Evolutionary conservation across 2,329 filamentous ascomycete genomes (phyloP), one percentile per base, ranked within the genome.

Genomic region (Colletotrichum sublineola): DNA sequence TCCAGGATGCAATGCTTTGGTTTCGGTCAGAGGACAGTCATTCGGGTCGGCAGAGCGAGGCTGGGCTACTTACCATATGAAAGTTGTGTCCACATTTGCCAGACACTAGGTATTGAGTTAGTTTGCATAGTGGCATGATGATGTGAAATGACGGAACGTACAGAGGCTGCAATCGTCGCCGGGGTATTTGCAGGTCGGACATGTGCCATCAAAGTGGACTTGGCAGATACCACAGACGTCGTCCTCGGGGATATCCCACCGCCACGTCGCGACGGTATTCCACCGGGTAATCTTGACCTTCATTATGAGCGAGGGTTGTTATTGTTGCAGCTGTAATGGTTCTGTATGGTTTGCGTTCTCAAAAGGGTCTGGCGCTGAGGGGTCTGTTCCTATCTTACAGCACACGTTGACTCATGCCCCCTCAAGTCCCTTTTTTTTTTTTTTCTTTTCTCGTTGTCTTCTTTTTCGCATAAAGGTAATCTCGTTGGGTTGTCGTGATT

Each of bases 211-310:
- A 80, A 98, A 99, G 79, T 97, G 94, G 74, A 97, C 95, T 80
- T 97, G 96, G 84, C 96, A 99, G 84, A 99, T 99, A 78, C 96
- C 96, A 78, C 96, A 99, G 74, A 98, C 95, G 81, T 99, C 96
- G 84, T 98, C 96, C 78, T 97, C 95, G 33, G 96, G 95, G 79
- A 98, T 94, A 81, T 98, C 94, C 96, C 96, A 99, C 75, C 94
- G 92, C 96, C 96, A 99, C 67, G 95, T 96, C 24, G 96, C 96
- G 74, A 99, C 94, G 5, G 95, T 93, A 78, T 96, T 93, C 94
- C 96, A 98, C 80, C 94, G 90, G 79, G 92, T 94, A 83, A 98
- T 96, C 60, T 91, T 96, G 85, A 98, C 94, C 84, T 97, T 98
- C 96, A 99, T 99, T 65, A 64, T 18, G 55, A 7, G 29, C 9